These are phyloP conservation scores for Hemerocallis citrina DNA, from an alignment of 106 monocot species.

Conservation along the genomic window DNA sequence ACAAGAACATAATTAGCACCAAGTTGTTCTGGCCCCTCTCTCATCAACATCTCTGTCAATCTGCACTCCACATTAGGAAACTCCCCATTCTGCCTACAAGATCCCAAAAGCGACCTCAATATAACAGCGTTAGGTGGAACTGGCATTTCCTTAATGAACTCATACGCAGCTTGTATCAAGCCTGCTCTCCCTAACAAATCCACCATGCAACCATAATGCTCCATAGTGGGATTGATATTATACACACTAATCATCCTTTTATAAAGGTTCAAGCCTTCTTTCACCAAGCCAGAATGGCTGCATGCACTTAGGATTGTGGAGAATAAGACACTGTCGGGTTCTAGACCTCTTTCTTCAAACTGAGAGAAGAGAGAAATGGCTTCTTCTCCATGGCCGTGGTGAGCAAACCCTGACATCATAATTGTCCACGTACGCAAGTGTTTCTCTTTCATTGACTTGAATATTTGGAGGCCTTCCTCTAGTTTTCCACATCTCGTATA, in stretches of 20 bases:
- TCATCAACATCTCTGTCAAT: constrained; percentile 11
- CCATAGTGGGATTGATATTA: constrained; percentile 16
- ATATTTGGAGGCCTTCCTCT: constrained; percentile 16
- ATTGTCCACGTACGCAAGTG: constrained; percentile 28
- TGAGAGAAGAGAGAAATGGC: constrained; percentile 21
- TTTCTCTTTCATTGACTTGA: constrained; percentile 17
- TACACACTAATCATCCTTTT: constrained; percentile 19
- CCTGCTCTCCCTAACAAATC: constrained; percentile 30
- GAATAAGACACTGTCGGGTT: constrained; percentile 23
- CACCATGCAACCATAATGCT: constrained; percentile 37
- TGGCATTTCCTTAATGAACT: constrained; percentile 25
- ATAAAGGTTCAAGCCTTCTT: constrained; percentile 15
- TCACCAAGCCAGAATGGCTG: constrained; percentile 23
- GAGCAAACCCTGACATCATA: constrained; percentile 23
- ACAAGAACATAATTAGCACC: constrained; percentile 30
- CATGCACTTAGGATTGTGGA: constrained; percentile 23
- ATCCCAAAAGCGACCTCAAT: constrained; percentile 23
- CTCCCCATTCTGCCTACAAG: constrained; percentile 17
- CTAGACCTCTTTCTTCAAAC: constrained; percentile 18
- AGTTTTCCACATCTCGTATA: constrained; percentile 18
- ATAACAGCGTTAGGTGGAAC: constrained; percentile 21
- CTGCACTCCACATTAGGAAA: not conserved
- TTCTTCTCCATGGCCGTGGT: constrained; percentile 14
- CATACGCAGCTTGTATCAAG: constrained; percentile 16
- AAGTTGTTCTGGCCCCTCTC: constrained; percentile 15